Evolutionary conservation across 78 protist species (phyloP).

Genomic region (Creolimax fragrantissima): DNA sequence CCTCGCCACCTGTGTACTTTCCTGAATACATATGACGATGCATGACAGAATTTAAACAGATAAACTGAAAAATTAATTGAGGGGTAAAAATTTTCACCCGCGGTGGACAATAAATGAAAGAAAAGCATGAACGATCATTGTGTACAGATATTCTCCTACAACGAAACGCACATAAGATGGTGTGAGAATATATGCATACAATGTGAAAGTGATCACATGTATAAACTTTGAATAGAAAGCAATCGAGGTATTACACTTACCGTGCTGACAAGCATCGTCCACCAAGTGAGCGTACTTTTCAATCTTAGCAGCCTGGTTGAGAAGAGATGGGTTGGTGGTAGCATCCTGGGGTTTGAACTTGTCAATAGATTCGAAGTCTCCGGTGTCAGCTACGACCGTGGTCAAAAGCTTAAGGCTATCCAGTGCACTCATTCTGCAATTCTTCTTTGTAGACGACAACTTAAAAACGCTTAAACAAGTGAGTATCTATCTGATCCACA

Average conservation of each 20-base stretch:
- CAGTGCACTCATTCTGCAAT: background rate
- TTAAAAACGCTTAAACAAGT: background rate
- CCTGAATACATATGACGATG: too few relatives aligned
- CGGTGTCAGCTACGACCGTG: conserved; percentile 87
- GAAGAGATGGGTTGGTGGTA: conserved; percentile 94
- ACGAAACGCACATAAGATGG: too few relatives aligned
- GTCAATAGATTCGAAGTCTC: conserved; percentile 70
- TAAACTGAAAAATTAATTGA: too few relatives aligned
- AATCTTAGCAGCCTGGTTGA: conserved; percentile 61
- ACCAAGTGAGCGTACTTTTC: conserved; percentile 57
- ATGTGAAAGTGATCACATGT: too few relatives aligned
- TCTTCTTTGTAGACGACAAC: background rate
- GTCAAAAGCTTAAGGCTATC: conserved; percentile 38
- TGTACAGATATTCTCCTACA: too few relatives aligned
- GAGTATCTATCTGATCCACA: background rate
- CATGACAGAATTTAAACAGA: too few relatives aligned
- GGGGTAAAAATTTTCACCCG: too few relatives aligned
- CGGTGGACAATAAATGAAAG: background rate
- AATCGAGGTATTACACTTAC: background rate
- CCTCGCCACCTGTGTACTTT: conserved; percentile 1
- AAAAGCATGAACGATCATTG: background rate
- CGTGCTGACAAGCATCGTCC: conserved; percentile 73
- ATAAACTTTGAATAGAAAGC: background rate
- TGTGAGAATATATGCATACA: too few relatives aligned
- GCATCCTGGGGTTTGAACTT: conserved; percentile 79